Evolutionary conservation across 306 rosid species (phyloP).

Genomic region (barrel medic (Medicago truncatula)): MtrunA17r5.0-ANR NC_053046.1:11646001-11646500

Average conservation of each 20-base stretch:
- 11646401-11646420: conserved; percentile 20
- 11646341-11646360: conserved; percentile 39
- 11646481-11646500: neutral
- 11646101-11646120: conserved; percentile 93
- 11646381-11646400: conserved; percentile 35
- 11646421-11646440: conserved; percentile 4
- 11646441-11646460: conserved; percentile 26
- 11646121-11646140: conserved; percentile 75
- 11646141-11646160: conserved; percentile 50
- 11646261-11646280: conserved; percentile 94
- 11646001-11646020: conserved; percentile 38
- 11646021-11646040: neutral
- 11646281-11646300: conserved; percentile 74
- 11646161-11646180: conserved; percentile 38
- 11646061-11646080: conserved; percentile 55
- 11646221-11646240: conserved; percentile 60
- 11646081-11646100: conserved; percentile 88
- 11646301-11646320: conserved; percentile 66
- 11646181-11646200: conserved; percentile 15
- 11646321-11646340: conserved; percentile 82
- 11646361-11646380: conserved; percentile 11
- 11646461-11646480: neutral
- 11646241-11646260: conserved; percentile 86
- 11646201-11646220: conserved; percentile 22
- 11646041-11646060: conserved; percentile 6